Conservation (phyloP, 768 basidiomycete genomes). For the Psilocybe cubensis region DNA sequence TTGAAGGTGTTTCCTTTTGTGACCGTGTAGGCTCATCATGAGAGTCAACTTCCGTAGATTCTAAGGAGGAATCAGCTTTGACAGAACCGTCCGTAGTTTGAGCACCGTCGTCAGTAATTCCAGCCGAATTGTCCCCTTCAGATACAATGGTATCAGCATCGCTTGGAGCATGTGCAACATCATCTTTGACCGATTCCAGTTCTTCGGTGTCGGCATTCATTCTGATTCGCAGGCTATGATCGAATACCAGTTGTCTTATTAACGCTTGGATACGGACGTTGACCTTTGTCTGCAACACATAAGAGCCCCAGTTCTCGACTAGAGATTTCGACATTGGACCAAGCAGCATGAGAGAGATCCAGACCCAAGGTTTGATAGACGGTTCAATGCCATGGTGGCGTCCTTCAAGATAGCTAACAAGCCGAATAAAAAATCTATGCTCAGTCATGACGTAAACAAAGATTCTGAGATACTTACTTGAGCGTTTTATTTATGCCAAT, state of each 20-base stretch:
- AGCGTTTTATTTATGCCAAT: conserved; percentile 46
- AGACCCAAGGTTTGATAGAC: conserved; percentile 49
- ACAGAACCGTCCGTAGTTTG: too few relatives aligned
- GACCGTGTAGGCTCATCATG: too few relatives aligned
- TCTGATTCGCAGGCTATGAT: conserved; percentile 60
- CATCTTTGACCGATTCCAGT: neutral
- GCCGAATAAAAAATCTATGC: neutral
- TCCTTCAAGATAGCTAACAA: conserved; percentile 60
- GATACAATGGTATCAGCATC: too few relatives aligned
- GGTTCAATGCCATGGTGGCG: conserved; percentile 41
- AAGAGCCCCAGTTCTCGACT: conserved; percentile 59
- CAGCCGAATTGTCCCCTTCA: too few relatives aligned
- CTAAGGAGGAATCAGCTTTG: too few relatives aligned
- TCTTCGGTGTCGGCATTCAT: conserved; percentile 48
- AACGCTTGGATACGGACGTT: conserved; percentile 42
- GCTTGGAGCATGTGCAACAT: too few relatives aligned
- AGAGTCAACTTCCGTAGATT: too few relatives aligned
- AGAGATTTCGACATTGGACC: conserved; percentile 50
- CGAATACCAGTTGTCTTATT: conserved; percentile 45
- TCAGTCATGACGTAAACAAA: neutral
- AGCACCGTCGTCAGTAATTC: too few relatives aligned
- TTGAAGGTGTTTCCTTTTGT: neutral
- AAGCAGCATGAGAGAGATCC: conserved; percentile 57
- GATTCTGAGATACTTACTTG: conserved; percentile 26
- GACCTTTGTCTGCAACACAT: conserved; percentile 47